phyloP scores from a whole-genome alignment of 2,329 filamentous ascomycete species.

The Aspergillus sp. region DNA sequence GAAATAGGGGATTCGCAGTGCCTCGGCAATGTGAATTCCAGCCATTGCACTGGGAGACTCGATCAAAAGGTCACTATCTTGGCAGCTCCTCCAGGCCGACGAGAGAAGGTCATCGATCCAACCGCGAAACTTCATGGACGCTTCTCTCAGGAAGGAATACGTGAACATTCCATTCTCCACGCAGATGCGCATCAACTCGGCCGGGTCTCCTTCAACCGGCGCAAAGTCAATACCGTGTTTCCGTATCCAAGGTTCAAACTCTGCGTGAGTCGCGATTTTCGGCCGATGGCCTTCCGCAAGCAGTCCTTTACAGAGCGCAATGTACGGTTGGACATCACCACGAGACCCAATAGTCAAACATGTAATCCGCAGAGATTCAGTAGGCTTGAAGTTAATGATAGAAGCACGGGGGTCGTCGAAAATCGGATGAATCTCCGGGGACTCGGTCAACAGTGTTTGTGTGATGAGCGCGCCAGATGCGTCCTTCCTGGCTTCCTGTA shows the following conservation, averaged over 20 bases:
- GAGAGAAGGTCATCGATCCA: slow-evolving; percentile 89
- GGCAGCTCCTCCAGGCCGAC: slow-evolving; percentile 79
- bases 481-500: slow-evolving; percentile 69
- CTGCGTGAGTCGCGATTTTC: slow-evolving; percentile 85
- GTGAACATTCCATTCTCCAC: slow-evolving; percentile 98
- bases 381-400: slow-evolving; percentile 86
- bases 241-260: slow-evolving; percentile 87
- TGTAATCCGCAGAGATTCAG: slow-evolving; percentile 75
- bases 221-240: slow-evolving; percentile 93
- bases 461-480: slow-evolving; percentile 35
- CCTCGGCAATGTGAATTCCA: slow-evolving; percentile 95
- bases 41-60: slow-evolving; percentile 97
- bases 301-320: slow-evolving; percentile 88
- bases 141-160: slow-evolving; percentile 82
- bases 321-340: slow-evolving; percentile 96
- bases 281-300: slow-evolving; percentile 82
- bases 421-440: slow-evolving; percentile 63
- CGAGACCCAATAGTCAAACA: slow-evolving; percentile 95
- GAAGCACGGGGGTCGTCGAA: slow-evolving; percentile 90
- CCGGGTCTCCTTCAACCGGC: slow-evolving; percentile 84
- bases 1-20: slow-evolving; percentile 90
- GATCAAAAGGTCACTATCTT: slow-evolving; percentile 85
- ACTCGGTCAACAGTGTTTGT: slow-evolving; percentile 25
- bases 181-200: slow-evolving; percentile 91
- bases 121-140: slow-evolving; percentile 81